These are phyloP conservation scores for Bacidia gigantensis DNA, from an alignment of 495 filamentous ascomycete species.

Conservation along the genomic window DNA sequence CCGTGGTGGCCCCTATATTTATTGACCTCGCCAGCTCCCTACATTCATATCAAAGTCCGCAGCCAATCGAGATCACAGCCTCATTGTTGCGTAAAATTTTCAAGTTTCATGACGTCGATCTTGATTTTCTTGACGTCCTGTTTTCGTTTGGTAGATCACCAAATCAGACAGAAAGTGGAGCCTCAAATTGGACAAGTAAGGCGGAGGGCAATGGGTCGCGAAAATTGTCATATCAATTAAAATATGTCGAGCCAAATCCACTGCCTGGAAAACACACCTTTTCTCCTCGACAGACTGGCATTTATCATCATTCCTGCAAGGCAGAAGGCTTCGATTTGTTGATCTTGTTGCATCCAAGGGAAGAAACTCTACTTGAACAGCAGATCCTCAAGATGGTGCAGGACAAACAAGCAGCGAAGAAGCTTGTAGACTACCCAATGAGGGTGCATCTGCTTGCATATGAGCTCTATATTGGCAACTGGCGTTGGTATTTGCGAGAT, in stretches of 20 bases:
- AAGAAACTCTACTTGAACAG: conserved; percentile 9
- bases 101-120: conserved; percentile 8
- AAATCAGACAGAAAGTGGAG: conserved; percentile 9
- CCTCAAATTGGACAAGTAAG: conserved; percentile 1
- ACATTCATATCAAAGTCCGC: conserved; percentile 1
- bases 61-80: conserved; percentile 5
- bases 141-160: conserved; percentile 11
- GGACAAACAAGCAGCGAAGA: background rate
- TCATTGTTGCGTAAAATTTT: conserved; percentile 14
- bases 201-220: conserved; percentile 5
- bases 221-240: conserved; percentile 10
- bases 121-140: conserved; percentile 10
- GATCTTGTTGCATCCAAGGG: conserved; percentile 11
- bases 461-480: conserved; percentile 14
- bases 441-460: conserved; percentile 15
- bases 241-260: conserved; percentile 12
- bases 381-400: conserved; percentile 1
- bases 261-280: background rate
- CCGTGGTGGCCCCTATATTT: background rate
- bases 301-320: conserved; percentile 12
- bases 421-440: conserved; percentile 1
- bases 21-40: conserved; percentile 1
- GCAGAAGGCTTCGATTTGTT: conserved; percentile 10
- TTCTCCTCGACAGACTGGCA: conserved; percentile 14
- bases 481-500: conserved; percentile 17